Base-by-base conservation (phyloP, 352 stramenopile species). In the Phytopythium mirpurense region DNA sequence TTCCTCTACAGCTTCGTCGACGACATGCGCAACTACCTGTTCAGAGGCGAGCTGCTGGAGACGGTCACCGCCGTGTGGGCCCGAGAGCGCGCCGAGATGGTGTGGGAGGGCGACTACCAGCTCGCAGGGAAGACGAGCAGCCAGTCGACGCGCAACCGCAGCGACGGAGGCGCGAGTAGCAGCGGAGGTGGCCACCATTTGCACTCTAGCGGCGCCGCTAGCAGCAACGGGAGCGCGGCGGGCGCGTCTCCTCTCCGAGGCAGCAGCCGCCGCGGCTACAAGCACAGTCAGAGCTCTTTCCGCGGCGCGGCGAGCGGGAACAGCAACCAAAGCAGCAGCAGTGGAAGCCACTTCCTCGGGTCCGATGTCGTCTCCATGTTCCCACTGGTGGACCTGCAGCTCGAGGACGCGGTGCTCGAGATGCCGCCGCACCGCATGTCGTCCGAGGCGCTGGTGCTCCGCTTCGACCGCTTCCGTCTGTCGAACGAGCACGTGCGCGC, bases 341-440 rank as follows among this genome's bases (percentile, higher is more conserved):
- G 27, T 21, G 48, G 41, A 1, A 50, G 54, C 24, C 43, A 60
- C n/a, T 78, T 74, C n/a, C 61, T 81, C 19, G 68, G 72, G 0
- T 78, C 72, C 32, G 83, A 91, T 31, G 72, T 91, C 29, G 81
- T 94, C 5, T 94, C 84, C 12, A 86, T 83, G 65, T 94, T 94
- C 47, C 84, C 84, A 10, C 60, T 91, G 0, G 37, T 94, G 16
- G 78, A 90, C 55, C 63, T 94, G 53, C 70, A 72, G 16, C 41
- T 94, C 0, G 60, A 81, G 42, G 82, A 94, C 55, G 69, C 81
- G 3, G 72, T 87, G 40, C 40, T 94, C 19, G 73, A 86, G 47
- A 89, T 94, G 63, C 84, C 84, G 2, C 78, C 81, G 14, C 76
- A 94, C 64, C 81, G 80, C 5, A 88, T 86, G 59, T 90, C 82